A percentile compares a stretch with the other conserved stretches of the same genome.
These are phyloP conservation scores for Beauveria australis DNA, from an alignment of 2,329 filamentous ascomycete species.

Conservation along the genomic window DNA sequence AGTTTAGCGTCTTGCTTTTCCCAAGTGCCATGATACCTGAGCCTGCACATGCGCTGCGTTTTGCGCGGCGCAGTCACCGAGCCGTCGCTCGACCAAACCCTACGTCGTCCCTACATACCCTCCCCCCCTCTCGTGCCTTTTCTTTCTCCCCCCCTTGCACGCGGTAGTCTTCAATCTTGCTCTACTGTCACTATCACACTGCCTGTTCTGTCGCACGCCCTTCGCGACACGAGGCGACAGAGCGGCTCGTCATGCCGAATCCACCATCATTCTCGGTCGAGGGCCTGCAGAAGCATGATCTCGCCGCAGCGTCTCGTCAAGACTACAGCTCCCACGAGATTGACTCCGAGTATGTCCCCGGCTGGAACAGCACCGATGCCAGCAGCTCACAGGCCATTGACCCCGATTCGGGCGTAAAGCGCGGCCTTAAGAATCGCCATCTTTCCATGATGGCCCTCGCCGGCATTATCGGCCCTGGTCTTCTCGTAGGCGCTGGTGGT, in stretches of 20 bases:
- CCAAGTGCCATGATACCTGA: not conserved
- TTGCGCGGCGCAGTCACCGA: not conserved
- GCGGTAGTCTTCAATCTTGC: not conserved
- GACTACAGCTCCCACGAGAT: slow-evolving; percentile 7
- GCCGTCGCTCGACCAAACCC: not conserved
- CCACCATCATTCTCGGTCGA: not conserved
- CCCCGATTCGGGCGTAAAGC: slow-evolving; percentile 57
- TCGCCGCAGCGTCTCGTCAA: not conserved
- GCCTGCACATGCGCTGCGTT: not conserved
- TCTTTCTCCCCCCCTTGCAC: not conserved
- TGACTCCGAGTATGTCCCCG: slow-evolving; percentile 1
- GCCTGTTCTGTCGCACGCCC: not conserved
- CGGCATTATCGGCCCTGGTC: slow-evolving; percentile 58
- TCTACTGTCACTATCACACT: not conserved
- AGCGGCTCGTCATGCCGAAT: not conserved
- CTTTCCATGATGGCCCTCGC: slow-evolving; percentile 58
- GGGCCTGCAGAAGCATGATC: not conserved
- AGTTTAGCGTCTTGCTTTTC: slow-evolving; percentile 2
- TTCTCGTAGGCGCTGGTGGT: slow-evolving; percentile 64
- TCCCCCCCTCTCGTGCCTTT: not conserved
- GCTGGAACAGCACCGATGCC: slow-evolving; percentile 8
- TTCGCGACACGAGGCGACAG: not conserved
- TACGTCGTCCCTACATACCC: not conserved
- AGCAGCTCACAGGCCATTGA: slow-evolving; percentile 25
- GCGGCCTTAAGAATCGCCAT: slow-evolving; percentile 60